Base-by-base conservation (phyloP, 495 filamentous ascomycete genomes). In the Halenospora varia region DNA sequence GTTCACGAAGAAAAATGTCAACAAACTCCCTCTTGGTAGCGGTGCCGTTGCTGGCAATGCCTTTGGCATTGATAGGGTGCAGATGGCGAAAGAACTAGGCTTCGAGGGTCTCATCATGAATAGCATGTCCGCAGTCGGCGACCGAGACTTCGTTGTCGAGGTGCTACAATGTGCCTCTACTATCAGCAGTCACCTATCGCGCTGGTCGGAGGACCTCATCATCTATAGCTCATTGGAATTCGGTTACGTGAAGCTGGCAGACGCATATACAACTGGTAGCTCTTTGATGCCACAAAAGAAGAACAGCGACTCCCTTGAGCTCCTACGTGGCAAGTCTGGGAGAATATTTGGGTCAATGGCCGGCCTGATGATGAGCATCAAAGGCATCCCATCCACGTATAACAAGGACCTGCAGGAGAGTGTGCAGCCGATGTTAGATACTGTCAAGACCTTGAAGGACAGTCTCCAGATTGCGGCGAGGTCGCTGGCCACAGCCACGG, bases 381-480 rank as follows among this genome's bases (percentile, higher is more conserved):
- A 97, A 77, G 88, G 88, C 35, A 79, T 96, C 22, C 92, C 92
- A 2, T 88, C 84, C 22, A 95, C 90, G 4, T 97, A 96, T 78
- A 96, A 97, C 77, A 97, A 96, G 75, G 92, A 96, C 66, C 76
- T 96, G 15, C 93, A 96, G 72, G 93, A 97, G 75, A 87, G 84
- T 54, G 83, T 91, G 60, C 88, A 96, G 77, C 88, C 88, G 44
- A 80, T 97, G 70, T 81, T 97, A 25, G 89, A 96, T 74, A 84
- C 86, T 67, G 82, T 95, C 70, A 90, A 92, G 77, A 96, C 92
- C n/a, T 82, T 95, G 51, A 79, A 78, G 50, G 88, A 95, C 77
- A 91, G 87, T 70, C 80, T 95, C 60, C 86, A 87, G 66, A 97
- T 97, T 64, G 88, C 89, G 0, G 65, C 70, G 9, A 63, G 70